Conservation (phyloP, 73 alveolate genomes). For the Tetrahymena thermophila region DNA sequence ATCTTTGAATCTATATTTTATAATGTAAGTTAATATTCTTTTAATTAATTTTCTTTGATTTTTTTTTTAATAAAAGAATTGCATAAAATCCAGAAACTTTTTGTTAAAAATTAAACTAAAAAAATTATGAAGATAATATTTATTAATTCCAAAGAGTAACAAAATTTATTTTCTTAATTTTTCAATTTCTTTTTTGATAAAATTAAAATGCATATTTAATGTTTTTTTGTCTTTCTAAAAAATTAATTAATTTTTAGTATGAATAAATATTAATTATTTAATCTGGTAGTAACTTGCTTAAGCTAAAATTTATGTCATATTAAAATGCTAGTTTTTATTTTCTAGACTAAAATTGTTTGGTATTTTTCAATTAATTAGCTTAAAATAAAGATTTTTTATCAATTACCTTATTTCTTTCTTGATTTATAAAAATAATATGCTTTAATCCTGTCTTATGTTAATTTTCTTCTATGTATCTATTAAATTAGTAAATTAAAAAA, state of each 20-base stretch:
- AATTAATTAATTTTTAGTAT: too few relatives aligned
- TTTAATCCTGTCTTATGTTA: background rate
- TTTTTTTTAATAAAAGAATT: background rate
- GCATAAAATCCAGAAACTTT: background rate
- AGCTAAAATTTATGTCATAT: too few relatives aligned
- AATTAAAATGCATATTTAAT: background rate
- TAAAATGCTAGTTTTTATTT: too few relatives aligned
- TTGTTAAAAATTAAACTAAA: too few relatives aligned
- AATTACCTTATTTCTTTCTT: background rate
- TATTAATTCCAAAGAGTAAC: background rate
- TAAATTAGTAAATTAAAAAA: background rate
- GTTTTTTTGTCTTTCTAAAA: background rate
- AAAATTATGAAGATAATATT: too few relatives aligned
- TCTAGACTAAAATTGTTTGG: background rate
- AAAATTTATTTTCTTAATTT: too few relatives aligned
- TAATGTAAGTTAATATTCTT: background rate
- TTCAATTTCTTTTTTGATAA: background rate
- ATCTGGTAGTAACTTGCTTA: too few relatives aligned
- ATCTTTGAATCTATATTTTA: background rate
- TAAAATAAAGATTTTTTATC: background rate
- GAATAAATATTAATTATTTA: too few relatives aligned
- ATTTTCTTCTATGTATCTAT: background rate
- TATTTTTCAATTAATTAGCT: background rate
- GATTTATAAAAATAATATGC: background rate
- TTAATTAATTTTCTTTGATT: too few relatives aligned